Base-by-base conservation (phyloP, 495 filamentous ascomycete species). In the Hyaloscypha variabilis region DNA sequence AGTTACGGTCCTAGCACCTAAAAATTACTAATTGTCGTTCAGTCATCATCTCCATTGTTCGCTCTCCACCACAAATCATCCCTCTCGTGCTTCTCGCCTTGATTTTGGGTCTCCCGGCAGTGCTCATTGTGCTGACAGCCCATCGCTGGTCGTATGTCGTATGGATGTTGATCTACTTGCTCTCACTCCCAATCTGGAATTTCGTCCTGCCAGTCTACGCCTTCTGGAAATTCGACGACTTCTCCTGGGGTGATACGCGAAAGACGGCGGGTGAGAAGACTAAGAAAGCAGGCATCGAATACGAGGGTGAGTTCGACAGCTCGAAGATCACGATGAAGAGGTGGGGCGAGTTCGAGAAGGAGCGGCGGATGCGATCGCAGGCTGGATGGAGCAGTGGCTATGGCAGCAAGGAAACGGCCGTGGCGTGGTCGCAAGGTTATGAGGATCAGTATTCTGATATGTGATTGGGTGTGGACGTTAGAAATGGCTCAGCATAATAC, bases 141-240 rank as follows among this genome's bases (percentile, higher is more conserved):
- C 93, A 97, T 76, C 91, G 91, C 58, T 88, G 90, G 82, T 90
- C 92, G 3, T 99, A 99, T 72, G 90, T 99, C 30, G 74, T 90
- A 42, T 99, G 96, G 96, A 97, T 99, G 96, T 71, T 92, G 19
- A 93, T 98, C 76, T 99, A 99, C 69, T 87, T 99, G 21, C 39
- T 93, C 50, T 97, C 95, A 0, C 87, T 99, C 0, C 96, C 96
- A 0, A 86, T 99, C 63, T 99, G 96, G 96, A 99, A 99, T 77
- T 96, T 97, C 68, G 83, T 99, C 19, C 89, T 99, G 3, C 96
- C 96, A 0, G 85, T 85, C 19, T 99, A 99, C 72, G 91, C 96
- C 6, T 99, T 92, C 81, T 99, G 96, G 96, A 97, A 99, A 75
- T 99, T 99, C 75, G 96, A 99, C 72, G 96, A 99, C 77, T 99